Conservation (phyloP, 1,284 basidiomycete species). For the Inonotus obliquus region DNA sequence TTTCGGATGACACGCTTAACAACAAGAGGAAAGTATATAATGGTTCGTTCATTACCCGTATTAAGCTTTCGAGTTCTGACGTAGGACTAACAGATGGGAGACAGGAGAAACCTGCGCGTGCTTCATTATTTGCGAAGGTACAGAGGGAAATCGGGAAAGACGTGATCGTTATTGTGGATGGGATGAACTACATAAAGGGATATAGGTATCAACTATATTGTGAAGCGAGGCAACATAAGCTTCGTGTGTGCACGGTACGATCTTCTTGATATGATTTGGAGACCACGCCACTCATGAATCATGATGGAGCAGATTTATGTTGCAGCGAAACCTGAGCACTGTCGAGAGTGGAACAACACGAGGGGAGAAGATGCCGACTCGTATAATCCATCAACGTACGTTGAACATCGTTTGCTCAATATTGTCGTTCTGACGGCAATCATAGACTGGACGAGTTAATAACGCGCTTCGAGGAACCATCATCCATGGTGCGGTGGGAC, state of each 20-base stretch:
- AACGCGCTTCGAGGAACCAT: constrained; percentile 91
- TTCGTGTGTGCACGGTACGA: constrained; percentile 85
- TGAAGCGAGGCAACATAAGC: constrained; percentile 83
- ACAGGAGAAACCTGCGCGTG: constrained; percentile 87
- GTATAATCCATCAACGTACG: constrained; percentile 77
- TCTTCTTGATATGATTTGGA: background rate
- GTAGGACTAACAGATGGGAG: constrained; percentile 60
- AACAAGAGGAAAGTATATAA: constrained; percentile 68
- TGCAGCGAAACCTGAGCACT: constrained; percentile 74
- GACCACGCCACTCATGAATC: background rate
- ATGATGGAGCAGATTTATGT: constrained; percentile 62
- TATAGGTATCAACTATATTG: constrained; percentile 98
- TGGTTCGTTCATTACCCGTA: constrained; percentile 42
- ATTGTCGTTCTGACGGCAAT: background rate
- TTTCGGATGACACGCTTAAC: constrained; percentile 77
- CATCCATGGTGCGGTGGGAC: constrained; percentile 97
- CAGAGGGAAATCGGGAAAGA: constrained; percentile 71
- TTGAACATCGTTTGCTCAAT: constrained; percentile 18
- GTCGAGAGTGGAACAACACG: constrained; percentile 69
- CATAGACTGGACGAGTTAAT: constrained; percentile 84
- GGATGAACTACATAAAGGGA: constrained; percentile 95
- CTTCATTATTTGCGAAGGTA: constrained; percentile 81
- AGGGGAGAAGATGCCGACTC: constrained; percentile 39
- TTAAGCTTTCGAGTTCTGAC: background rate
- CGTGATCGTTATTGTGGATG: constrained; percentile 85